Evolutionary conservation across 2,329 filamentous ascomycete species (phyloP).

Genomic region (Cladosporium sp.): DNA sequence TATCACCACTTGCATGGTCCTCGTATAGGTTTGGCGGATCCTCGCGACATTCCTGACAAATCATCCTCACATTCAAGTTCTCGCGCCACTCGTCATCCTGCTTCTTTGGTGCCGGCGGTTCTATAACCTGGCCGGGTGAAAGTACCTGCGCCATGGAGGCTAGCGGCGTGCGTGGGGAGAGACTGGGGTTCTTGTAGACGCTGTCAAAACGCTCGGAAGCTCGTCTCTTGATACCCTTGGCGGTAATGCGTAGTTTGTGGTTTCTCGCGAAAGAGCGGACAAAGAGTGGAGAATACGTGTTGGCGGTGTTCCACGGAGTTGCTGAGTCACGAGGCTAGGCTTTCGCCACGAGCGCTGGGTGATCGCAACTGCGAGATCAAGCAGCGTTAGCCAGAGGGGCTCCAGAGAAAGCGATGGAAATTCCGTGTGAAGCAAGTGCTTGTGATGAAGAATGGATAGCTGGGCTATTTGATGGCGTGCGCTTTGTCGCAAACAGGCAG

Average conservation of each 20-base stretch:
- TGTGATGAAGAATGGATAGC: background rate
- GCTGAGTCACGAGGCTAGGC: conserved; percentile 12
- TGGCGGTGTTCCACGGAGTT: conserved; percentile 23
- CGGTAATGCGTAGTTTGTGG: conserved; percentile 42
- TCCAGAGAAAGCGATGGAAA: conserved; percentile 1
- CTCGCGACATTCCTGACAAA: conserved; percentile 88
- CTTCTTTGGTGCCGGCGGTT: conserved; percentile 30
- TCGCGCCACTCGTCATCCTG: conserved; percentile 60
- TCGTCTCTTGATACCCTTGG: conserved; percentile 43
- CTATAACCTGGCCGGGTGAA: conserved; percentile 43
- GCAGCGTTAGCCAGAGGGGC: conserved; percentile 7
- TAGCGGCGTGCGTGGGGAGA: conserved; percentile 26
- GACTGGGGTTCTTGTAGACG: conserved; percentile 18
- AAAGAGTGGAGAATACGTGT: conserved; percentile 65
- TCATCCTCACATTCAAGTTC: conserved; percentile 79
- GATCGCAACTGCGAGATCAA: conserved; percentile 12
- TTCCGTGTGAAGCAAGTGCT: background rate
- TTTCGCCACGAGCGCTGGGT: conserved; percentile 11
- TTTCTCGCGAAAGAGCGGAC: conserved; percentile 49
- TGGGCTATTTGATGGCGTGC: conserved; percentile 11
- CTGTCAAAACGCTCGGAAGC: conserved; percentile 35
- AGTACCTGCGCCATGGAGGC: conserved; percentile 34
- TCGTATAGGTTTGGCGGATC: conserved; percentile 88
- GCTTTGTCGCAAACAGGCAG: conserved; percentile 7
- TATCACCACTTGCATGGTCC: conserved; percentile 86